Base-by-base conservation (phyloP, 1,284 basidiomycete species). In the Pascua guehoae region DNA sequence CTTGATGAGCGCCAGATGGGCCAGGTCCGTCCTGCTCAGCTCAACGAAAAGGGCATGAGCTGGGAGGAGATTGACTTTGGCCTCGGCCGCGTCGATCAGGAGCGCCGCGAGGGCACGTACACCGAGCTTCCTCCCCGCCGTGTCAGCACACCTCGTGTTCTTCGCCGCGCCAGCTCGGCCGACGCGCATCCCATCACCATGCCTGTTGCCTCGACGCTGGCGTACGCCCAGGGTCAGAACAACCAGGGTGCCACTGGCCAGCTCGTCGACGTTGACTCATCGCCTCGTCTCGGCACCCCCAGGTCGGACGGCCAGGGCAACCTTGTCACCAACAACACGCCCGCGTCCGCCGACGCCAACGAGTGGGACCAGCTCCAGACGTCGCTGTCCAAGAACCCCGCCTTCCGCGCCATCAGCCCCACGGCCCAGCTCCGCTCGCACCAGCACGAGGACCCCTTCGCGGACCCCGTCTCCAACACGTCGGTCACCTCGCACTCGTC, bases 31-130 rank as follows among this genome's bases (percentile, higher is more conserved):
- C 60, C 54, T 7, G 12, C 32, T 41, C 56, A 58, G 52, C 51
- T 64, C 42, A 56, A 55, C 41, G 61, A 66, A 49, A 66, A 66
- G 62, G 60, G 58, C 43, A 66, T 66, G 62, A 70, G 70, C 46
- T 78, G 76, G 75, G 76, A 78, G 61, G 75, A 77, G 53, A 75
- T 78, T 49, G 76, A 78, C 62, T 78, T 78, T 62, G 75, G 76
- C 40, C 66, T 78, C 32, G 75, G 75, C 47, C 64, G 69, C 55
- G 49, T 78, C 47, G 76, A 78, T 61, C 69, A 72, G 62, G 61
- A 60, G 9, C 56, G 63, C 32, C 51, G 57, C 41, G 60, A 59
- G 46, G 57, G 46, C 36, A 58, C 53, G 16, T 64, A 61, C 54
- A 63, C 62, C 43, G 59, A 60, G 52, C 50, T 61, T 1, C 58